Percentiles rank a stretch among this genome's conserved stretches.
Evolutionary conservation across 768 basidiomycete genomes (phyloP).

Genomic region (Lactarius deliciosus): DNA sequence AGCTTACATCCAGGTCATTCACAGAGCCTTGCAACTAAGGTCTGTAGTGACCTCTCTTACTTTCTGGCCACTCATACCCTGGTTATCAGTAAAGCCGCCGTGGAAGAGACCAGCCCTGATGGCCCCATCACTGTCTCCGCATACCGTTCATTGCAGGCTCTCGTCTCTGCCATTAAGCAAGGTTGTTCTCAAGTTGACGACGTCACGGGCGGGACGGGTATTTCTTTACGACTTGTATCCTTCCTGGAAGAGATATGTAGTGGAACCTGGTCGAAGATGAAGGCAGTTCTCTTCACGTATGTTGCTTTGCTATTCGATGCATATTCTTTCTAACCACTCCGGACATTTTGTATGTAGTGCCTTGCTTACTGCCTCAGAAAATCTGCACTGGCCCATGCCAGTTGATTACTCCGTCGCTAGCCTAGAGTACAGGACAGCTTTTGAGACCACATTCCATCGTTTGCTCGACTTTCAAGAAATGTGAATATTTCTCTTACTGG

Average conservation of each 20-base stretch:
- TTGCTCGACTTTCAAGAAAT: constrained; percentile 73
- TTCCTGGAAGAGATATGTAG: constrained; percentile 65
- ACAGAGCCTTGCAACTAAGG: constrained; percentile 73
- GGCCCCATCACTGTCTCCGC: constrained; percentile 47
- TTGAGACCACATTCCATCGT: constrained; percentile 78
- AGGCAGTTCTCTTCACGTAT: constrained; percentile 59
- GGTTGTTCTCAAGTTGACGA: constrained; percentile 49
- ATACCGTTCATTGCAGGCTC: constrained; percentile 61
- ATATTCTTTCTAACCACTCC: constrained; percentile 19
- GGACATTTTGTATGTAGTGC: constrained; percentile 42
- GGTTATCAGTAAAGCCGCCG: constrained; percentile 53
- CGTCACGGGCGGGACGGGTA: constrained; percentile 39
- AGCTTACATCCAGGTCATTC: constrained; percentile 72
- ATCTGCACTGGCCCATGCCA: constrained; percentile 80
- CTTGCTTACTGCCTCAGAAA: constrained; percentile 64
- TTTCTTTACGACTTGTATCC: constrained; percentile 55
- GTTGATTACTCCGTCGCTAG: constrained; percentile 60
- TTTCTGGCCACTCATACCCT: constrained; percentile 6
- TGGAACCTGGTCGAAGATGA: constrained; percentile 78
- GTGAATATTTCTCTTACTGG: constrained; percentile 45
- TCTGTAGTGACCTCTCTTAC: constrained; percentile 34
- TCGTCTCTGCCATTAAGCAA: constrained; percentile 51
- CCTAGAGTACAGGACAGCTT: constrained; percentile 53
- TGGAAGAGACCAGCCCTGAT: constrained; percentile 48
- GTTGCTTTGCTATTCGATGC: background rate